A percentile compares a stretch with the other conserved stretches of the same genome.
These are phyloP conservation scores for Phaffomyces thermotolerans DNA, from an alignment of 805 yeast genomes.

Conservation along the genomic window DNA sequence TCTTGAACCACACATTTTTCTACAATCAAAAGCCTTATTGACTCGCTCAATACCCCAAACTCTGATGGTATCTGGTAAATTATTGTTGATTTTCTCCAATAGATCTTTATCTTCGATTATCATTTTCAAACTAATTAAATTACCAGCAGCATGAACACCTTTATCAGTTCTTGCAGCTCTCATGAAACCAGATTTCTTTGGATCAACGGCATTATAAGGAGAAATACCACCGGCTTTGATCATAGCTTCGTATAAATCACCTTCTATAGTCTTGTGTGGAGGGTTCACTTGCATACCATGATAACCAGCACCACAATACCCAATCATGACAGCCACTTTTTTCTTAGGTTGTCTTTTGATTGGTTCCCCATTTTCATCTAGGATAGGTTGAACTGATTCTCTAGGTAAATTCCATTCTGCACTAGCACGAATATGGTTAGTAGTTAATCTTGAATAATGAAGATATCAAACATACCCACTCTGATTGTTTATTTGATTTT, in stretches of 20 bases:
- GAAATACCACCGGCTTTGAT: slow-evolving; percentile 85
- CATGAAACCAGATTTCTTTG: slow-evolving; percentile 82
- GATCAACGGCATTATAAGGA: slow-evolving; percentile 77
- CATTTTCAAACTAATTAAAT: slow-evolving; percentile 76
- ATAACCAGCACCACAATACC: slow-evolving; percentile 95
- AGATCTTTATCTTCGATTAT: slow-evolving; percentile 77
- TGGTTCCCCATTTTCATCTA: slow-evolving; percentile 61
- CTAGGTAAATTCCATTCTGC: slow-evolving; percentile 13
- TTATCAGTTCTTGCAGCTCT: slow-evolving; percentile 87
- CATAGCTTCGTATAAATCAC: slow-evolving; percentile 77
- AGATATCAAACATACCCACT: slow-evolving; percentile 21
- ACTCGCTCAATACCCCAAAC: slow-evolving; percentile 91
- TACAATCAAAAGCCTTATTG: slow-evolving; percentile 87
- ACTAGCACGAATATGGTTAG: slow-evolving; percentile 5
- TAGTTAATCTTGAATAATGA: slow-evolving; percentile 2
- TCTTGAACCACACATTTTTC: slow-evolving; percentile 94
- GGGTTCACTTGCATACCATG: slow-evolving; percentile 95
- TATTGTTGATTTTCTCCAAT: slow-evolving; percentile 55
- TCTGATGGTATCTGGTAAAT: slow-evolving; percentile 79
- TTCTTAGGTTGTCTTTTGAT: slow-evolving; percentile 70
- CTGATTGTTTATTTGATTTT: slow-evolving; percentile 14
- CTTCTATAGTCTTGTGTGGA: slow-evolving; percentile 83
- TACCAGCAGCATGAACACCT: slow-evolving; percentile 97
- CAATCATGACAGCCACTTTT: slow-evolving; percentile 85
- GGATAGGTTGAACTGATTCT: slow-evolving; percentile 17